Percentiles rank a stretch among this genome's conserved stretches.
phyloP scores from a whole-genome alignment of 192 early-diverging fungal genomes.

The Glomus cerebriforme region DNA sequence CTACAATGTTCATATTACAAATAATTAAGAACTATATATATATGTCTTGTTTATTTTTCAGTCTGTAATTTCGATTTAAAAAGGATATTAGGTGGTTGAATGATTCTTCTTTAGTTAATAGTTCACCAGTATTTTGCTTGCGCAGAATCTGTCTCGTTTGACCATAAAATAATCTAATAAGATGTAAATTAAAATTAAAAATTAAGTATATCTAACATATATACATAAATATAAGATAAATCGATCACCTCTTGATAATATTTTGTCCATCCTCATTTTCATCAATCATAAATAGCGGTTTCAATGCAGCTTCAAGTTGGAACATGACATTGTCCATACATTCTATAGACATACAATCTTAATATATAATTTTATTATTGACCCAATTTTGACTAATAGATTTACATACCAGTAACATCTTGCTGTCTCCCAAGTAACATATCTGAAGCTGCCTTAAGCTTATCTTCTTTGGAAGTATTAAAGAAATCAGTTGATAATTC shows the following conservation, averaged over 20 bases:
- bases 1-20: slow-evolving; percentile 39
- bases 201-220: neutral
- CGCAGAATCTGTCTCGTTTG: slow-evolving; percentile 47
- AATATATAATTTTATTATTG: too few species aligned
- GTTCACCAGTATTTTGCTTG: slow-evolving; percentile 37
- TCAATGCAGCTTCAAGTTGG: slow-evolving; percentile 62
- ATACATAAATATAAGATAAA: neutral
- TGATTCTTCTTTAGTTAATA: slow-evolving; percentile 44
- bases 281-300: slow-evolving; percentile 29
- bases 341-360: slow-evolving; percentile 44
- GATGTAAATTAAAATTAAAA: neutral
- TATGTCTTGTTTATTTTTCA: neutral
- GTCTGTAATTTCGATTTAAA: neutral
- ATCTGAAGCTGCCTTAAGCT: neutral
- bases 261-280: slow-evolving; percentile 21
- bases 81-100: slow-evolving; percentile 41
- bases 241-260: slow-evolving; percentile 37
- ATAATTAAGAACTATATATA: neutral
- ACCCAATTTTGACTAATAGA: neutral
- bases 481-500: neutral
- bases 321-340: slow-evolving; percentile 71
- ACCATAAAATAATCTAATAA: slow-evolving; percentile 52
- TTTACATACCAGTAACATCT: slow-evolving; percentile 61
- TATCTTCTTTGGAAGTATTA: slow-evolving; percentile 3
- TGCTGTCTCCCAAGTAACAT: slow-evolving; percentile 65